phyloP scores from a whole-genome alignment of 345 rosid genomes.

The Bruguiera sexangula region DNA sequence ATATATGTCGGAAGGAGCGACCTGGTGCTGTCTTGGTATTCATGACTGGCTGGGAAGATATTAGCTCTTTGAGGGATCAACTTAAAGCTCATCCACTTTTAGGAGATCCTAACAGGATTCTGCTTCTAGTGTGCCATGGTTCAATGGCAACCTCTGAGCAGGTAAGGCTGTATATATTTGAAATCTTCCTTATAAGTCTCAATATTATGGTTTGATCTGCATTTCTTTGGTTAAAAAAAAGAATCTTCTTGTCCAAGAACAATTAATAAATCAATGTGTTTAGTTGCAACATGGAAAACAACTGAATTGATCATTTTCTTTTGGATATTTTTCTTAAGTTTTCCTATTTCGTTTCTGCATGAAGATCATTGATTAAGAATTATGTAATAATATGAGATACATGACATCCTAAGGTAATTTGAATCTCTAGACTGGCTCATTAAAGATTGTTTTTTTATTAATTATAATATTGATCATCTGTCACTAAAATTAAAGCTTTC shows the following conservation, averaged over 20 bases:
- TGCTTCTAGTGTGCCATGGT: conserved; percentile 88
- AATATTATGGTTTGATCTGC: background rate
- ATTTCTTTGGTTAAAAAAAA: too few species aligned
- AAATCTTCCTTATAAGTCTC: background rate
- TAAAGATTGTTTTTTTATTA: background rate
- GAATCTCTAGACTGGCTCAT: background rate
- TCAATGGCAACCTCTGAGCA: conserved; percentile 98
- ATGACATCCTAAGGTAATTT: background rate
- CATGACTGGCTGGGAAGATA: conserved; percentile 99
- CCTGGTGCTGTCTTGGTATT: conserved; percentile 91
- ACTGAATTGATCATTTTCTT: background rate
- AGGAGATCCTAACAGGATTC: conserved; percentile 95
- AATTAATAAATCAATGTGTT: too few species aligned
- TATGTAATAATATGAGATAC: too few species aligned
- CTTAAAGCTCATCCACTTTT: conserved; percentile 94
- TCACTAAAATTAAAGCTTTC: too few species aligned
- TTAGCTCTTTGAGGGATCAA: conserved; percentile 86
- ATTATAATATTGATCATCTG: too few species aligned
- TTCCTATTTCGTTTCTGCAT: background rate
- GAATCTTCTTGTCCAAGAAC: too few species aligned
- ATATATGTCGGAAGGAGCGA: conserved; percentile 92
- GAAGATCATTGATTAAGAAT: too few species aligned
- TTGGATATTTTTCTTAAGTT: background rate
- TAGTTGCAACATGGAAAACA: too few species aligned
- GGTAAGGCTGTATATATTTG: conserved; percentile 32